A percentile compares a stretch with the other conserved stretches of the same genome.
Evolutionary conservation across 208 protist species (phyloP).

Genomic region (Acanthamoeba royreba): DNA sequence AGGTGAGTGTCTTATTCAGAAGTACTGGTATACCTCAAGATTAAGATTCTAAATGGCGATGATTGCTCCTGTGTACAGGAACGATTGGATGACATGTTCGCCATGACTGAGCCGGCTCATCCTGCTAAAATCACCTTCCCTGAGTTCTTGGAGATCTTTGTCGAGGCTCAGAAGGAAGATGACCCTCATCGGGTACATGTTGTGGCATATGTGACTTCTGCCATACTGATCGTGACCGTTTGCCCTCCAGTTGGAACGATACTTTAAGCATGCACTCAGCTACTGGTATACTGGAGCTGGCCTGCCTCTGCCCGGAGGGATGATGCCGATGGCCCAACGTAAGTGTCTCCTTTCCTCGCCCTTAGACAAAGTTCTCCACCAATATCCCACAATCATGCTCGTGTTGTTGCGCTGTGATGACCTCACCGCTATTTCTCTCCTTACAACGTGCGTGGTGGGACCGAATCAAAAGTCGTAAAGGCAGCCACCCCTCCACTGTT

Average conservation of each 20-base stretch:
- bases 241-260: neutral
- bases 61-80: no score
- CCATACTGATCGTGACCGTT: no score
- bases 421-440: no score
- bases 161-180: neutral
- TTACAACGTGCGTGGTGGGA: no score
- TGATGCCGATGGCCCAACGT: neutral
- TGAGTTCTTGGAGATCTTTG: neutral
- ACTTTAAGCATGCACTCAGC: neutral
- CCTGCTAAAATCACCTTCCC: neutral
- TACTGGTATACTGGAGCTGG: constrained; percentile 10
- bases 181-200: neutral
- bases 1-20: no score
- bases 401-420: no score
- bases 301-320: neutral
- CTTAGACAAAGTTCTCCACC: neutral
- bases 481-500: no score
- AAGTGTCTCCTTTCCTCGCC: neutral
- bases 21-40: no score
- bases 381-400: no score
- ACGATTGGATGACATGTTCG: neutral
- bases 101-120: neutral
- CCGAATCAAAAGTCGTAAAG: no score
- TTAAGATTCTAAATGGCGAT: no score
- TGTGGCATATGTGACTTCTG: no score